phyloP scores from a whole-genome alignment of 148 eudicot species.

The Silene conica region DNA sequence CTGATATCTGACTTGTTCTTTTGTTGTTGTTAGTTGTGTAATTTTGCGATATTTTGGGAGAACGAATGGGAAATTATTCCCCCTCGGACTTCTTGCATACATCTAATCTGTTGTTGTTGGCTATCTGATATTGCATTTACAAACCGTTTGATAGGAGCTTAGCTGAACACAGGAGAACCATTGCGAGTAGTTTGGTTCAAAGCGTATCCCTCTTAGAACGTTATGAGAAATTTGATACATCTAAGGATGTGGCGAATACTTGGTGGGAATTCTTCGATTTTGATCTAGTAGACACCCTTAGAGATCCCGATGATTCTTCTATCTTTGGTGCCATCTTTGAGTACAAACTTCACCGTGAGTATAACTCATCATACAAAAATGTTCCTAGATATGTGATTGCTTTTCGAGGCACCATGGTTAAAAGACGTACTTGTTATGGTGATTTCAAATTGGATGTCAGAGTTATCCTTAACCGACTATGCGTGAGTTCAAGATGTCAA shows the following conservation, averaged over 20 bases:
- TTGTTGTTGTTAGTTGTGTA: no score
- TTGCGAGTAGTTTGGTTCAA: conserved; percentile 58
- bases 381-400: conserved; percentile 51
- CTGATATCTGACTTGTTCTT: no score
- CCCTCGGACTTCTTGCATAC: no score
- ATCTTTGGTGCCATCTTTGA: conserved; percentile 57
- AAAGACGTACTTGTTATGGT: conserved; percentile 32
- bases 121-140: neutral
- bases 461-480: conserved; percentile 33
- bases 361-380: neutral
- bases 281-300: conserved; percentile 24
- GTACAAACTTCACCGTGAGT: conserved; percentile 21
- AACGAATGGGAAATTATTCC: no score
- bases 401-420: conserved; percentile 56
- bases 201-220: conserved; percentile 55
- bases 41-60: no score
- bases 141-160: conserved; percentile 32
- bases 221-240: conserved; percentile 31
- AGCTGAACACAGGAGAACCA: conserved; percentile 37
- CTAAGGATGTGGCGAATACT: conserved; percentile 44
- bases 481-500: conserved; percentile 36
- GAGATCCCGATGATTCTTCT: conserved; percentile 48
- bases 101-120: neutral
- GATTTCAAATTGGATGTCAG: conserved; percentile 49
- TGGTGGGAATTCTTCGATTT: conserved; percentile 71